These are phyloP conservation scores for Petunia hybrid DNA, from an alignment of 305 asterid species.

Conservation along the genomic window DNA sequence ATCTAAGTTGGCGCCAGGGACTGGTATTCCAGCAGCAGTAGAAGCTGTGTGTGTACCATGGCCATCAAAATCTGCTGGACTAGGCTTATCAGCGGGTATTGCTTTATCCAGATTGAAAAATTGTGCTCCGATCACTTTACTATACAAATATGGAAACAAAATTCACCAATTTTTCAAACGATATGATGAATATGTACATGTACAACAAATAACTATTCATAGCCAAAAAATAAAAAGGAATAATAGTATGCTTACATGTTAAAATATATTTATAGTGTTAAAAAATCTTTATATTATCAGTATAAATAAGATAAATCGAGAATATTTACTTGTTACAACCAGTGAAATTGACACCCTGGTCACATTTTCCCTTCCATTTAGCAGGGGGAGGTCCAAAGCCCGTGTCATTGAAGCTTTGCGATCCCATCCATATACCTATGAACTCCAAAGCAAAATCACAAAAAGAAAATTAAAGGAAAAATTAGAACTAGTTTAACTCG, in stretches of 20 bases:
- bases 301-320: too few species aligned
- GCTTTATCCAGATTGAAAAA: constrained; percentile 45
- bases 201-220: too few species aligned
- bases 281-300: too few species aligned
- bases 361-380: constrained; percentile 85
- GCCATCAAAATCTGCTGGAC: constrained; percentile 66
- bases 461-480: too few species aligned
- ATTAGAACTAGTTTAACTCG: neutral
- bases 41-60: constrained; percentile 95
- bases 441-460: neutral
- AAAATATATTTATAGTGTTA: too few species aligned
- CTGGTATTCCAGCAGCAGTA: constrained; percentile 64
- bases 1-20: constrained; percentile 52
- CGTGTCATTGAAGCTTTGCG: constrained; percentile 66
- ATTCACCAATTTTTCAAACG: too few species aligned
- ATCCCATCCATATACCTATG: constrained; percentile 62
- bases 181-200: too few species aligned
- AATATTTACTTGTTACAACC: constrained; percentile 75
- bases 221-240: too few species aligned
- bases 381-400: constrained; percentile 81
- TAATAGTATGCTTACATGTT: too few species aligned
- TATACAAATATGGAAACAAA: constrained; percentile 31
- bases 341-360: constrained; percentile 60
- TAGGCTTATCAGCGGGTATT: constrained; percentile 12
- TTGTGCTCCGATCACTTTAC: constrained; percentile 86